A percentile compares a stretch with the other conserved stretches of the same genome.
These are phyloP conservation scores for Erucastrum elatum DNA, from an alignment of 345 rosid species.

Conservation along the genomic window DNA sequence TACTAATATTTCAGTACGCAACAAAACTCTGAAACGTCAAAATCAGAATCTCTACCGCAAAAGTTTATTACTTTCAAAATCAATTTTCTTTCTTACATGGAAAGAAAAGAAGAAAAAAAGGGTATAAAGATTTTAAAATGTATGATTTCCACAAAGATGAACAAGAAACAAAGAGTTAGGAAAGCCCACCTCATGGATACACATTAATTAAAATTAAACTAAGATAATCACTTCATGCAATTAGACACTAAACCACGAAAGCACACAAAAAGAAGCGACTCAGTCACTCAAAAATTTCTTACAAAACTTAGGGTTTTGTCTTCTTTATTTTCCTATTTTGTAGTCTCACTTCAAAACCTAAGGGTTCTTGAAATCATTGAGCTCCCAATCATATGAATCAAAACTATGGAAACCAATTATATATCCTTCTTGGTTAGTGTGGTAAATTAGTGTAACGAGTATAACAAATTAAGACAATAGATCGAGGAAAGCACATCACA, in stretches of 20 bases:
- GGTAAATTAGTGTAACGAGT: conserved; percentile 13
- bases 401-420: not conserved
- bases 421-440: conserved; percentile 11
- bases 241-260: conserved; percentile 1
- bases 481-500: conserved; percentile 12
- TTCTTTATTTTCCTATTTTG: not conserved
- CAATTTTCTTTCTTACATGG: conserved; percentile 47
- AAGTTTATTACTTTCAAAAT: conserved; percentile 44
- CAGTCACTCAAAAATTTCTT: conserved; percentile 15
- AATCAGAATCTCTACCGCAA: conserved; percentile 70
- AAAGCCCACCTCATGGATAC: conserved; percentile 8
- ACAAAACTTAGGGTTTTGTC: conserved; percentile 33
- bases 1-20: conserved; percentile 40
- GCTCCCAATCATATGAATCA: conserved; percentile 18
- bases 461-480: conserved; percentile 16
- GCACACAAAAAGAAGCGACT: not conserved
- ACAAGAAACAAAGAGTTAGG: conserved; percentile 14
- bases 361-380: conserved; percentile 25
- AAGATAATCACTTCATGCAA: conserved; percentile 28
- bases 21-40: conserved; percentile 61
- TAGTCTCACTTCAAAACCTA: not conserved
- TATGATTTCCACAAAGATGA: conserved; percentile 31
- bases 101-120: conserved; percentile 3
- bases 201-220: conserved; percentile 17
- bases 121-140: conserved; percentile 18